These are phyloP conservation scores for Trichoderma harzianum DNA, from an alignment of 2,329 filamentous ascomycete species.

Conservation along the genomic window DNA sequence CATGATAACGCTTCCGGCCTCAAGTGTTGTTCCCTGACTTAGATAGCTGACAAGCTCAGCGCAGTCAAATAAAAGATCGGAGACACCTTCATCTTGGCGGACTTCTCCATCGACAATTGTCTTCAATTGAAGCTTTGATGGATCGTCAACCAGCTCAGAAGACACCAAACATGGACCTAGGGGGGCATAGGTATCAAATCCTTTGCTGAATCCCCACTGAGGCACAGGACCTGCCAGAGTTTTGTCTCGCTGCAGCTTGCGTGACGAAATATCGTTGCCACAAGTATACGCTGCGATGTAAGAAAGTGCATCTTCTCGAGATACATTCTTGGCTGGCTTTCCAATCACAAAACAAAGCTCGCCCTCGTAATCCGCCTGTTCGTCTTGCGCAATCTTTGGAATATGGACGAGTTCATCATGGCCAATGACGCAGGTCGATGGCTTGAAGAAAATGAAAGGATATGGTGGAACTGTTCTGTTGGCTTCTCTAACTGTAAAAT, in stretches of 20 bases:
- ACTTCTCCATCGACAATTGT: conserved; percentile 47
- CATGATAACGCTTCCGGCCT: conserved; percentile 43
- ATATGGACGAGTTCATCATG: conserved; percentile 40
- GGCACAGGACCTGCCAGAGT: conserved; percentile 48
- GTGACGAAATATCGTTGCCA: conserved; percentile 54
- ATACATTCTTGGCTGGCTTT: conserved; percentile 47
- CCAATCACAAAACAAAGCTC: conserved; percentile 48
- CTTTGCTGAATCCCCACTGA: conserved; percentile 56
- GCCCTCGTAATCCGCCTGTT: conserved; percentile 48
- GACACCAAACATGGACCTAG: conserved; percentile 48
- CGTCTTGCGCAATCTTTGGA: conserved; percentile 47
- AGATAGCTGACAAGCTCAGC: conserved; percentile 36
- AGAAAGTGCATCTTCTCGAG: conserved; percentile 39
- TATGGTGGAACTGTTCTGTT: conserved; percentile 47
- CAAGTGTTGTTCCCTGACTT: conserved; percentile 41
- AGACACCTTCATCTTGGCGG: conserved; percentile 40
- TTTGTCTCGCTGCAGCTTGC: conserved; percentile 51
- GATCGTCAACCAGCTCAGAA: conserved; percentile 40
- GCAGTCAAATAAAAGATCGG: conserved; percentile 45
- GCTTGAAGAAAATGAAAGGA: conserved; percentile 52
- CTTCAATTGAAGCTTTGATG: conserved; percentile 39
- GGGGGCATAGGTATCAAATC: conserved; percentile 55
- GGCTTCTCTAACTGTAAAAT: conserved; percentile 45
- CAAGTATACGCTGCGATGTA: conserved; percentile 53
- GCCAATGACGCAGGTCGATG: conserved; percentile 36